Conservation (phyloP, 768 basidiomycete genomes). For the Lentinula detonsa region DNA sequence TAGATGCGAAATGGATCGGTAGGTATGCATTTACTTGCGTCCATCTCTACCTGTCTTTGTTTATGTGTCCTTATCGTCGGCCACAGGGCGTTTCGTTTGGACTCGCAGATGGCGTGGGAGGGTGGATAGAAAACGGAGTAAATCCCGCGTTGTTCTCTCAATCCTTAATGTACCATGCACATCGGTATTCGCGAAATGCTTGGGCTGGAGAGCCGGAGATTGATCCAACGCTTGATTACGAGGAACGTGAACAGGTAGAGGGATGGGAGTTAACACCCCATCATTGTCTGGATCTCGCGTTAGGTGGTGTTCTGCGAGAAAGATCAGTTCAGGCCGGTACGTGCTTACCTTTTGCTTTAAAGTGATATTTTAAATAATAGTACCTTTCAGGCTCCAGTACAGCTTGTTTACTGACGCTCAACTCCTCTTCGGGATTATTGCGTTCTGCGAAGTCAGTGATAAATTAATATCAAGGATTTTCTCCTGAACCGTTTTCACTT, state of each 20-base stretch:
- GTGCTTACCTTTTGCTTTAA: conserved; percentile 20
- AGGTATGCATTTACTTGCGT: conserved; percentile 37
- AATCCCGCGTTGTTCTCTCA: conserved; percentile 91
- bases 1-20: conserved; percentile 81
- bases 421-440: conserved; percentile 66
- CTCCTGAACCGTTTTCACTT: conserved; percentile 7
- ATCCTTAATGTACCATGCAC: conserved; percentile 83
- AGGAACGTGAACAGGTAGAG: conserved; percentile 56
- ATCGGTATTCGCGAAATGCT: conserved; percentile 61
- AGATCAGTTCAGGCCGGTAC: conserved; percentile 61
- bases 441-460: conserved; percentile 69
- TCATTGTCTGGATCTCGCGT: conserved; percentile 68
- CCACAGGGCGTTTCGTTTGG: conserved; percentile 71
- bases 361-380: conserved; percentile 7
- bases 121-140: conserved; percentile 79
- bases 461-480: background rate
- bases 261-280: conserved; percentile 74
- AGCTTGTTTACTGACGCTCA: conserved; percentile 69
- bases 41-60: conserved; percentile 19
- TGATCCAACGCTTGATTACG: conserved; percentile 71
- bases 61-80: background rate
- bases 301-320: conserved; percentile 66
- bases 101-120: conserved; percentile 90
- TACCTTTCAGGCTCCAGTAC: conserved; percentile 70
- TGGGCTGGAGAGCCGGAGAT: conserved; percentile 85